A percentile compares a stretch with the other conserved stretches of the same genome.
These are phyloP conservation scores for Neofusicoccum laricinum DNA, from an alignment of 2,329 filamentous ascomycete genomes.

Conservation along the genomic window DNA sequence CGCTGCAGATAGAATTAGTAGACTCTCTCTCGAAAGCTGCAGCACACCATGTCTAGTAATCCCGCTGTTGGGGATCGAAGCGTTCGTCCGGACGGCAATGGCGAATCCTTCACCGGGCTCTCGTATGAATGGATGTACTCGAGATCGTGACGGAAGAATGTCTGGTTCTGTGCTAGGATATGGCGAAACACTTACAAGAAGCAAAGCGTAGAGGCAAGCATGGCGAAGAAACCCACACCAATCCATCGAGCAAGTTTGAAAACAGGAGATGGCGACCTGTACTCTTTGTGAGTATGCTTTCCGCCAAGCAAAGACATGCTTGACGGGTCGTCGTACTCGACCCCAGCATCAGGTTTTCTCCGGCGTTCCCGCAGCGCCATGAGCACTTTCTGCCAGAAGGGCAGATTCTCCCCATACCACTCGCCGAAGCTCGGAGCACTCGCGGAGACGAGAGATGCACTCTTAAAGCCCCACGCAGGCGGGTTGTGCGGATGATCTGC, in stretches of 20 bases:
- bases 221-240: slow-evolving; percentile 21
- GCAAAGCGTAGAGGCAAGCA: slow-evolving; percentile 25
- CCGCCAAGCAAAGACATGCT: neutral
- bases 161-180: too few species aligned
- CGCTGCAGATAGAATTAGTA: slow-evolving; percentile 28
- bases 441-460: neutral
- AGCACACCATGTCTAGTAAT: too few species aligned
- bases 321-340: neutral
- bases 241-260: slow-evolving; percentile 1
- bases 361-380: slow-evolving; percentile 29
- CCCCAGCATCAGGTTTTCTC: neutral
- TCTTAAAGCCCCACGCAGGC: neutral
- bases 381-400: slow-evolving; percentile 29
- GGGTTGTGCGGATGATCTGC: neutral
- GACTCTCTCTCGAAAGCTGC: too few species aligned
- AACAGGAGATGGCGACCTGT: neutral
- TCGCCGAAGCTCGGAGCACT: slow-evolving; percentile 7
- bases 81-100: too few species aligned
- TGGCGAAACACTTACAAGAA: slow-evolving; percentile 30
- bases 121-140: too few species aligned
- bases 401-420: neutral
- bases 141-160: too few species aligned
- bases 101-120: too few species aligned
- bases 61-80: too few species aligned
- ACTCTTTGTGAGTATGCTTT: neutral